Percentiles rank a stretch among this genome's conserved stretches.
These are phyloP conservation scores for Solanum okadae DNA, from an alignment of 257 asterid species.

Conservation along the genomic window DNA sequence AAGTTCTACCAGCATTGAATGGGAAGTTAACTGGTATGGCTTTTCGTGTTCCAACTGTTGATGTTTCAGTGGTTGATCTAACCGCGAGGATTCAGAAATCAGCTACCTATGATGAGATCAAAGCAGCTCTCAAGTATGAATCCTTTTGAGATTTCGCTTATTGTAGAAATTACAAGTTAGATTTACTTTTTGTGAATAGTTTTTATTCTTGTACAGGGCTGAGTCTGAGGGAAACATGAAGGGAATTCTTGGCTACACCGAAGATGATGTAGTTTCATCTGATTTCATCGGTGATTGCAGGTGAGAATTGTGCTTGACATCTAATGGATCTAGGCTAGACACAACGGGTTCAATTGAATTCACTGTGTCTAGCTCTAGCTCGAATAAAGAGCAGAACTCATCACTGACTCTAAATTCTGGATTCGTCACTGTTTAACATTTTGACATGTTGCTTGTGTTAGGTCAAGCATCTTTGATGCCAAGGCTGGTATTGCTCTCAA, in stretches of 20 bases:
- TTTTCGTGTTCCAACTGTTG: conserved; percentile 54
- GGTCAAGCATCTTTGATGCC: conserved; percentile 62
- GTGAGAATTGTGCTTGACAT: background rate
- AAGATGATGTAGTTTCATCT: conserved; percentile 53
- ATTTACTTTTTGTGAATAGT: background rate
- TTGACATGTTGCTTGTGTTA: conserved; percentile 2
- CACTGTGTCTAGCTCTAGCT: background rate
- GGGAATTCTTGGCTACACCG: conserved; percentile 60
- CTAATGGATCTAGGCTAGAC: too few relatives aligned
- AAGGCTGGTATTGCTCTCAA: conserved; percentile 56
- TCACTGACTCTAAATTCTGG: background rate
- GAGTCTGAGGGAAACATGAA: conserved; percentile 40
- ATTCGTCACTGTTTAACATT: background rate
- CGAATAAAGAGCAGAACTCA: background rate
- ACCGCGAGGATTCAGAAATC: conserved; percentile 41
- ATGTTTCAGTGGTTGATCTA: conserved; percentile 52
- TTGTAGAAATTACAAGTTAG: background rate
- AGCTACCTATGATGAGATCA: conserved; percentile 46
- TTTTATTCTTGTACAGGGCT: conserved; percentile 14
- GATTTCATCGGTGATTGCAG: conserved; percentile 51
- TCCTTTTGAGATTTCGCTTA: background rate
- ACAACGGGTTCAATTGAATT: too few relatives aligned
- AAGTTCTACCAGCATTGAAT: conserved; percentile 49
- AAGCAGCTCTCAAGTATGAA: conserved; percentile 42
- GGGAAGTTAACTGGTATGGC: conserved; percentile 61